These are phyloP conservation scores for Scenedesmus sp. DNA, from an alignment of 163 green algal genomes.

Conservation along the genomic window DNA sequence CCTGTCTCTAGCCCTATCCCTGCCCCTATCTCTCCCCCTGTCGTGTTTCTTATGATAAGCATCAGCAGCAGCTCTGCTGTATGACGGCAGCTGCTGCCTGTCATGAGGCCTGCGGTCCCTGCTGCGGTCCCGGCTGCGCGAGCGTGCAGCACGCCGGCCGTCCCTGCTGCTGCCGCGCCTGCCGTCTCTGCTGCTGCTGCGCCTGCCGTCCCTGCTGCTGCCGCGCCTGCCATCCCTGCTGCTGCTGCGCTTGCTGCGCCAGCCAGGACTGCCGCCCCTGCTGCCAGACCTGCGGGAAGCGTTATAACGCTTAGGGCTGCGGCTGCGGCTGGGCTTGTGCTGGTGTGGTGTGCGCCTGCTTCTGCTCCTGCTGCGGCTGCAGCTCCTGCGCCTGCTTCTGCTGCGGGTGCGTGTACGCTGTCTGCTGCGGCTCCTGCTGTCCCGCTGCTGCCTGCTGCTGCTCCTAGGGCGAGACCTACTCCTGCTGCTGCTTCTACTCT, in stretches of 20 bases:
- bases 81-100: background rate
- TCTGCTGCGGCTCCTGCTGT: background rate
- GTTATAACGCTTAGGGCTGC: background rate
- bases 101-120: background rate
- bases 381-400: background rate
- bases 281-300: background rate
- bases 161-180: background rate
- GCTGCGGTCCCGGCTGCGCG: background rate
- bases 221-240: background rate
- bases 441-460: background rate
- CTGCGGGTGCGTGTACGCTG: background rate
- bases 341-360: background rate
- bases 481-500: no score
- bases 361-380: constrained; percentile 10
- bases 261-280: background rate
- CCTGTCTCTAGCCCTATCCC: background rate
- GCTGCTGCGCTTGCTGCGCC: background rate
- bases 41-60: no score
- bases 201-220: background rate
- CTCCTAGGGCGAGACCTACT: background rate
- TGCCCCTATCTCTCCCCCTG: background rate
- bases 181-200: background rate
- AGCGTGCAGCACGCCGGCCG: background rate
- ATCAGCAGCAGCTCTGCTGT: background rate
- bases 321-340: constrained; percentile 3